Base-by-base conservation (phyloP, 2,329 filamentous ascomycete species). In the Zalaria sp. region DNA sequence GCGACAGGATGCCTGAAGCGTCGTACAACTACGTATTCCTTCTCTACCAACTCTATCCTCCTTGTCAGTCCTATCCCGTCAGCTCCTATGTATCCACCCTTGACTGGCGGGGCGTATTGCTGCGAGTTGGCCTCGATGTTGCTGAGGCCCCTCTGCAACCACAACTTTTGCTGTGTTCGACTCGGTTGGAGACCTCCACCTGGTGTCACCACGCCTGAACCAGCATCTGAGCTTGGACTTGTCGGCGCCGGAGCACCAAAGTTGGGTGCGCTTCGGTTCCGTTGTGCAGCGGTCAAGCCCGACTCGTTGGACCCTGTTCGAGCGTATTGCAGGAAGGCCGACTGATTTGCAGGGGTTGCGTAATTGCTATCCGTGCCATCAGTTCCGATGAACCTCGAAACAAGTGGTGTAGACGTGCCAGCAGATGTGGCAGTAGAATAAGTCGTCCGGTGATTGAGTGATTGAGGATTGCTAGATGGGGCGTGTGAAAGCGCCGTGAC, bases 11-110 rank as follows among this genome's bases (percentile, higher is more conserved):
- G 82, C 52, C 83, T 78, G 54, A 81, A 81, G 36, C 81, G 69
- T 41, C 80, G 72, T 29, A 86, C 78, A 5, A 83, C 80, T n/a
- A 79, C 68, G 56, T 84, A 85, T 54, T 85, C 81, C 59, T 81
- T 73, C 10, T 77, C 77, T 1, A 80, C 81, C 37, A 77, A 71
- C 55, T 84, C 80, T 41, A 84, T 70, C 38, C 81, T 69, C 54
- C 32, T 62, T 77, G 75, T 46, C 73, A 75, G n/a, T 67, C 69
- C 4, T 67, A 66, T 52, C 51, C 46, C 47, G 56, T 58, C 56
- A 18, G 57, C 57, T 34, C 56, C 57, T 8, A 58, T 53, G 28
- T 58, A 58, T 4, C 18, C 18, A 18, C 18, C 18, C 18, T 63
- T 49, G 9, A 61, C 57, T 8, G 58, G 59, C 39, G 54, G 65